phyloP scores from a whole-genome alignment of 306 rosid species.

The Argentina anserina region DNA sequence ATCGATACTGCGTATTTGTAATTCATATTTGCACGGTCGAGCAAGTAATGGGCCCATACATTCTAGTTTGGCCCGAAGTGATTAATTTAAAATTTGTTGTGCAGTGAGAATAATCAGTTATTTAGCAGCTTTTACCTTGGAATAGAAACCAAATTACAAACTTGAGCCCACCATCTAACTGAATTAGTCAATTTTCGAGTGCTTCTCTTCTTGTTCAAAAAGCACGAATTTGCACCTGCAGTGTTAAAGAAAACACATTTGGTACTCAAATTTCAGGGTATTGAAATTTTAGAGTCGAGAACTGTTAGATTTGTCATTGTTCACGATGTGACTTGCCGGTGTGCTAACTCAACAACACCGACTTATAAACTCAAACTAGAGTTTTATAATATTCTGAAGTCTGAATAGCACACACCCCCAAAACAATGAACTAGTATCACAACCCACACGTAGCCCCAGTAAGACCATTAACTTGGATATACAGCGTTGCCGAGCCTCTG shows the following conservation, averaged over 20 bases:
- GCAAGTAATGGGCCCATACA: too few species aligned
- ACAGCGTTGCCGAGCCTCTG: not conserved
- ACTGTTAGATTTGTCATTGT: not conserved
- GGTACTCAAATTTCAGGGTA: not conserved
- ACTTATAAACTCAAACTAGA: too few species aligned
- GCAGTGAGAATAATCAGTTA: too few species aligned
- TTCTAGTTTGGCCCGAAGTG: too few species aligned
- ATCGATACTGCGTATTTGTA: too few species aligned
- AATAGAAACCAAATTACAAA: not conserved
- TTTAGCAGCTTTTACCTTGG: not conserved
- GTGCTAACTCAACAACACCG: too few species aligned
- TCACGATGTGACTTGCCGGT: not conserved
- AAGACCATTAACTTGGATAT: not conserved
- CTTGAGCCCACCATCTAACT: too few species aligned
- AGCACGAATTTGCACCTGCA: not conserved
- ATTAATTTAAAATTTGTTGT: too few species aligned
- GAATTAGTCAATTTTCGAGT: too few species aligned
- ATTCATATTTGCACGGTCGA: too few species aligned
- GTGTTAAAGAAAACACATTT: not conserved
- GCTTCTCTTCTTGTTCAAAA: not conserved
- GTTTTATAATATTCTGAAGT: too few species aligned
- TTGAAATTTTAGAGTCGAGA: not conserved
- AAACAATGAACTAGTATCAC: not conserved
- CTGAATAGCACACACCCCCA: not conserved
- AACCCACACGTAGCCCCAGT: not conserved